These are phyloP conservation scores for Fusarium oligoseptatum DNA, from an alignment of 2,329 filamentous ascomycete species.

Conservation along the genomic window DNA sequence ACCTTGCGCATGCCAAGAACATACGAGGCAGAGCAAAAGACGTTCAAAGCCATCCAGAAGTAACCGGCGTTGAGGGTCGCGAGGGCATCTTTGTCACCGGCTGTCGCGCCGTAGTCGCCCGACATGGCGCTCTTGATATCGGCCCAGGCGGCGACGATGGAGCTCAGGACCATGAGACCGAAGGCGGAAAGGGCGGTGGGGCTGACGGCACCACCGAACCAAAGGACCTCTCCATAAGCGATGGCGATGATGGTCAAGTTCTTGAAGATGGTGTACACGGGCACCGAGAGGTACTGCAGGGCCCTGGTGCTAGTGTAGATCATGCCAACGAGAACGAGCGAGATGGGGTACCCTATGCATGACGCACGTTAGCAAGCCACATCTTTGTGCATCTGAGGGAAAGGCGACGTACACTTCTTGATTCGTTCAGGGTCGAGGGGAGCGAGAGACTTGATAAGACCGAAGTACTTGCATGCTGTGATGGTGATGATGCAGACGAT, in stretches of 20 bases:
- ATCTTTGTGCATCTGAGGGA: neutral
- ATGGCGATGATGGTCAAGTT: conserved; percentile 99
- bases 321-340: conserved; percentile 96
- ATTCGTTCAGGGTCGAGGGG: conserved; percentile 89
- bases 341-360: conserved; percentile 91
- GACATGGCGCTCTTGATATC: conserved; percentile 90
- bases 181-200: conserved; percentile 92
- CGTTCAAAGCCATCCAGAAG: conserved; percentile 98
- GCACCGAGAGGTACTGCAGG: conserved; percentile 94
- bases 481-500: conserved; percentile 91
- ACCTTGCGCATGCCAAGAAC: conserved; percentile 96
- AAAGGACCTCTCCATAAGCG: conserved; percentile 96
- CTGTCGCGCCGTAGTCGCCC: conserved; percentile 59
- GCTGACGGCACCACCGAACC: conserved; percentile 95
- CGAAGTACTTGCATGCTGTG: conserved; percentile 81
- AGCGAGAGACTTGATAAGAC: conserved; percentile 85
- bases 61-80: conserved; percentile 95
- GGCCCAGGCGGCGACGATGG: conserved; percentile 94
- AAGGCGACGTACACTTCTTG: conserved; percentile 80
- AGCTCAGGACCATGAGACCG: conserved; percentile 95
- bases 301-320: conserved; percentile 98
- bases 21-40: conserved; percentile 92
- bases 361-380: neutral
- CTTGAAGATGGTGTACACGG: conserved; percentile 99
- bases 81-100: conserved; percentile 72